phyloP scores from a whole-genome alignment of 345 rosid species.

The Gossypium bickii region DNA sequence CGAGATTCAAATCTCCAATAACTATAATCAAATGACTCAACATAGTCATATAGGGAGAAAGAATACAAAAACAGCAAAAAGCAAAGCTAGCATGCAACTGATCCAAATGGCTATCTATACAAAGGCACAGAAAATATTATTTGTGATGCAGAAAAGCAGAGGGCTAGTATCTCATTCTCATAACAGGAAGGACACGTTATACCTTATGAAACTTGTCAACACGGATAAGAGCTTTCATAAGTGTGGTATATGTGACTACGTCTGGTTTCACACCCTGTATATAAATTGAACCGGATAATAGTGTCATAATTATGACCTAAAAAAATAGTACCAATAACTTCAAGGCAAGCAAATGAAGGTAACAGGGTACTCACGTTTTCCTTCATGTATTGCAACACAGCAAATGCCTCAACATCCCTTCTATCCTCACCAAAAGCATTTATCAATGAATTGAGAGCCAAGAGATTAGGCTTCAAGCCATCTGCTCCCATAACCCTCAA shows the following conservation, averaged over 20 bases:
- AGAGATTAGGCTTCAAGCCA: slow-evolving; percentile 75
- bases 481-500: slow-evolving; percentile 82
- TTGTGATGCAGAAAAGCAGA: not conserved
- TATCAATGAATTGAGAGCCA: slow-evolving; percentile 87
- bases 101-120: not conserved
- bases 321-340: not conserved
- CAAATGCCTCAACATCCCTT: slow-evolving; percentile 87
- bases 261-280: slow-evolving; percentile 86
- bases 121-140: not conserved
- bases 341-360: not conserved
- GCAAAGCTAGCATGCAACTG: not conserved
- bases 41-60: not conserved
- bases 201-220: slow-evolving; percentile 85
- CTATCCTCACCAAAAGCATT: slow-evolving; percentile 97
- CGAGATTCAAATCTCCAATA: not conserved
- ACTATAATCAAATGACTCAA: not conserved
- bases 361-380: slow-evolving; percentile 55
- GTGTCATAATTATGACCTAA: slow-evolving; percentile 11
- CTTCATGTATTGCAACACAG: slow-evolving; percentile 90
- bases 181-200: slow-evolving; percentile 7
- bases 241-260: slow-evolving; percentile 91
- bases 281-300: slow-evolving; percentile 23
- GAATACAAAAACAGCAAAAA: not conserved
- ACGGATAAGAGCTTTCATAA: slow-evolving; percentile 89
- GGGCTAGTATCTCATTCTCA: slow-evolving; percentile 3